phyloP scores from a whole-genome alignment of 768 basidiomycete species.

The Lentinula lateritia region DNA sequence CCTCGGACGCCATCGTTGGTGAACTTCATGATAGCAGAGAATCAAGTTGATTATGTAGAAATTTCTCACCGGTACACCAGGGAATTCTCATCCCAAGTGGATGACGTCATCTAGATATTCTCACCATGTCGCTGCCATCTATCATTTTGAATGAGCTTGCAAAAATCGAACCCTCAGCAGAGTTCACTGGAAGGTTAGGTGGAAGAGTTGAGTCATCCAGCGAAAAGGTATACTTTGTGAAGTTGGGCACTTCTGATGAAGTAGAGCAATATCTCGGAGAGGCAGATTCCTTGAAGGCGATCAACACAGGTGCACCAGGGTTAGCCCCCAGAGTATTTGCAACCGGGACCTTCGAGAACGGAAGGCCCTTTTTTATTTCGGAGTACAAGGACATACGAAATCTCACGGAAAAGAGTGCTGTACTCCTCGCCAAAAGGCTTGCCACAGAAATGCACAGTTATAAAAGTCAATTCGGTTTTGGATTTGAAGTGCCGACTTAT shows the following conservation, averaged over 20 bases:
- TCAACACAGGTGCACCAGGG: constrained; percentile 60
- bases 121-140: constrained; percentile 15
- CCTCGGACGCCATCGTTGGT: constrained; percentile 45
- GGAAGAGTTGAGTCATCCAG: constrained; percentile 52
- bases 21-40: constrained; percentile 13
- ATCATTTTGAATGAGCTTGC: constrained; percentile 39
- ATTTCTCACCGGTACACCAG: too few species aligned
- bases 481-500: constrained; percentile 70
- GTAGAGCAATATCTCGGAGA: constrained; percentile 66
- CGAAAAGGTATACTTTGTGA: constrained; percentile 57
- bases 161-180: constrained; percentile 42
- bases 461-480: constrained; percentile 53
- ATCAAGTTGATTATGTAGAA: neutral
- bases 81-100: too few species aligned
- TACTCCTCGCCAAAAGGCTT: constrained; percentile 50
- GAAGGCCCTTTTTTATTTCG: constrained; percentile 62
- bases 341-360: constrained; percentile 34
- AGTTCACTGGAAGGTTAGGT: constrained; percentile 35
- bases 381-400: constrained; percentile 61
- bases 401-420: constrained; percentile 41
- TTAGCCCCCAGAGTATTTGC: constrained; percentile 56
- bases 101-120: neutral
- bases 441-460: constrained; percentile 62
- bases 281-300: constrained; percentile 60
- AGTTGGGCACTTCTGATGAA: constrained; percentile 47